Evolutionary conservation across 192 early-diverging fungal species (phyloP).

Genomic region (Anaeromyces robustus): DNA sequence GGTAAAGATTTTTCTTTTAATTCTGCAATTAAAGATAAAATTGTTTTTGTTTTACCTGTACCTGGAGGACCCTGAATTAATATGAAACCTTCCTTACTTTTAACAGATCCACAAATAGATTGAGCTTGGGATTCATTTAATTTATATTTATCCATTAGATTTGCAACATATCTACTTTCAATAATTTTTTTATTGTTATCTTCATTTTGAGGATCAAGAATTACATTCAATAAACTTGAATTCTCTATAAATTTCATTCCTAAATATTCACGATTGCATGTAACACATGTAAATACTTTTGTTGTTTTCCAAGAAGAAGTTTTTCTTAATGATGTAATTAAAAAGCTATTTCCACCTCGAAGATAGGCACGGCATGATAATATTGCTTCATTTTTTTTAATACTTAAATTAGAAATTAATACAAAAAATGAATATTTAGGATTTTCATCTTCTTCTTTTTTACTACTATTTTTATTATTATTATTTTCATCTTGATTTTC

Average conservation of each 20-base stretch:
- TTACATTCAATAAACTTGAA: slow-evolving; percentile 37
- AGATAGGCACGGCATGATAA: not conserved
- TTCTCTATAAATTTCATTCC: slow-evolving; percentile 50
- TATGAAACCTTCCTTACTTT: slow-evolving; percentile 56
- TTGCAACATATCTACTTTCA: slow-evolving; percentile 15
- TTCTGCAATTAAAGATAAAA: slow-evolving; percentile 64
- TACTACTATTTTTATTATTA: too few relatives aligned
- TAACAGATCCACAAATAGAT: slow-evolving; percentile 54
- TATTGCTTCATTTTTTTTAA: not conserved
- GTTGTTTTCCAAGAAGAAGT: slow-evolving; percentile 10
- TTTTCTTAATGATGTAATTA: not conserved
- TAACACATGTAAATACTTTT: slow-evolving; percentile 47
- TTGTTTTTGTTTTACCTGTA: slow-evolving; percentile 79
- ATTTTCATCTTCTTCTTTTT: not conserved
- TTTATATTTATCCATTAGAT: slow-evolving; percentile 39
- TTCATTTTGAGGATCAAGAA: slow-evolving; percentile 35
- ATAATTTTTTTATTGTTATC: slow-evolving; percentile 9
- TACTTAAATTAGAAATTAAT: not conserved
- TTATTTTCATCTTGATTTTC: too few relatives aligned
- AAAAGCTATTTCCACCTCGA: not conserved
- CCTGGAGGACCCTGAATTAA: slow-evolving; percentile 71
- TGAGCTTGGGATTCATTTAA: slow-evolving; percentile 88
- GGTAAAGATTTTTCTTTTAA: slow-evolving; percentile 24
- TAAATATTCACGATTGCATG: slow-evolving; percentile 66
- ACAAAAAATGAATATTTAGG: not conserved